phyloP scores from a whole-genome alignment of 345 rosid genomes.

The Sonneratia alba region DNA sequence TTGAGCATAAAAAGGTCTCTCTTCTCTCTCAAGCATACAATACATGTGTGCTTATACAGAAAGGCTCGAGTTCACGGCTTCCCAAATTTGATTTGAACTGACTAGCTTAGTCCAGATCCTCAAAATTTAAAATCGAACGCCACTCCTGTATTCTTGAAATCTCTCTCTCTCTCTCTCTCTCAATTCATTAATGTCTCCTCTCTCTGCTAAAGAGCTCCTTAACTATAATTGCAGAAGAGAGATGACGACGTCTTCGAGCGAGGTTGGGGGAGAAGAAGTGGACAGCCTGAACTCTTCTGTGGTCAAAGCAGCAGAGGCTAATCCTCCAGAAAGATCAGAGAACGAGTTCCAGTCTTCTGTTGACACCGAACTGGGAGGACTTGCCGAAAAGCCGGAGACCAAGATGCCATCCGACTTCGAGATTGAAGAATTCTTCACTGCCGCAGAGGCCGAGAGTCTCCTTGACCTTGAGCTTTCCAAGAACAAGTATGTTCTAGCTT shows the following conservation, averaged over 20 bases:
- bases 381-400: slow-evolving; percentile 14
- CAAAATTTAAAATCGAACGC: background rate
- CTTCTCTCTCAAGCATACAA: background rate
- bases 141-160: background rate
- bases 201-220: background rate
- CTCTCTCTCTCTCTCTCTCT: background rate
- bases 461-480: slow-evolving; percentile 20
- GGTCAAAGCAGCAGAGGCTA: background rate
- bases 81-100: background rate
- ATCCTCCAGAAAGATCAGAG: background rate
- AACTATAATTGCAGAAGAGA: slow-evolving; percentile 20
- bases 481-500: slow-evolving; percentile 39
- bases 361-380: background rate
- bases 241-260: slow-evolving; percentile 31
- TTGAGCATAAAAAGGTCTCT: slow-evolving; percentile 32
- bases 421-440: slow-evolving; percentile 59
- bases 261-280: slow-evolving; percentile 14
- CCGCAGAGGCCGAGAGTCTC: slow-evolving; percentile 38
- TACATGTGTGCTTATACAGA: background rate
- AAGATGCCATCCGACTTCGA: slow-evolving; percentile 39
- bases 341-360: background rate
- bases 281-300: slow-evolving; percentile 27
- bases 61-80: background rate
- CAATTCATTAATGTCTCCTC: background rate
- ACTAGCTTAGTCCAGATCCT: background rate